Base-by-base conservation (phyloP, 2,329 filamentous ascomycete genomes). In the Lachnellula arida region DNA sequence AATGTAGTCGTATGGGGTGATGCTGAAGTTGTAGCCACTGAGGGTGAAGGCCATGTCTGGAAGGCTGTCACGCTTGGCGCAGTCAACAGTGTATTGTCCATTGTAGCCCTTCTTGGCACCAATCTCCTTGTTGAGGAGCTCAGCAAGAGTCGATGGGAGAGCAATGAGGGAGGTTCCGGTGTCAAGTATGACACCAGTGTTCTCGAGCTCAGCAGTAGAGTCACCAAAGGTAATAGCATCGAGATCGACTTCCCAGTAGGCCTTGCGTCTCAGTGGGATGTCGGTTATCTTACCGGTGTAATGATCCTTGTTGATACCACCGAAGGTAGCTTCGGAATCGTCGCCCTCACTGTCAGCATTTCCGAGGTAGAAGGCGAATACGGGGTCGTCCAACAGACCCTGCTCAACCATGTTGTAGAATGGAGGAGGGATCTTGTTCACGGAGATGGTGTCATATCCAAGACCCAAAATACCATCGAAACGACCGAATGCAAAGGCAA, bases 181-280 rank as follows among this genome's bases (percentile, higher is more conserved):
- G 81, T 99, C 94, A 59, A 99, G 89, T 64, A 99, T 97, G 68
- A 91, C 90, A 77, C 94, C 95, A 57, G 91, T 97, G 80, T 90
- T 85, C 63, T 97, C 93, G 63, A 97, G 86, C 74, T 96, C 88
- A 59, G 92, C 92, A 64, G 84, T 86, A 70, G 89, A 84, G 52
- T 92, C 82, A 67, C 94, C 95, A 63, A 97, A 91, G 54, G 88
- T 85, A 76, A 99, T 94, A 62, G 91, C 81, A 69, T 97, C 87
- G 60, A 99, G 86, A 69, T 97, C 92, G 54, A 99, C 93, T 82
- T 99, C 94, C 94, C 94, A 99, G 84, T 99, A 99, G 49, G 94
- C 94, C 87, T 97, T 97, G 73, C 94, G 90, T 74, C 94, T 90
- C 66, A 99, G 84, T 54, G 94, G 94, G 65, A 99, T 91, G 74